A percentile compares a stretch with the other conserved stretches of the same genome.
Evolutionary conservation across 768 basidiomycete genomes (phyloP).

Genomic region (Mycena vulgaris): DNA sequence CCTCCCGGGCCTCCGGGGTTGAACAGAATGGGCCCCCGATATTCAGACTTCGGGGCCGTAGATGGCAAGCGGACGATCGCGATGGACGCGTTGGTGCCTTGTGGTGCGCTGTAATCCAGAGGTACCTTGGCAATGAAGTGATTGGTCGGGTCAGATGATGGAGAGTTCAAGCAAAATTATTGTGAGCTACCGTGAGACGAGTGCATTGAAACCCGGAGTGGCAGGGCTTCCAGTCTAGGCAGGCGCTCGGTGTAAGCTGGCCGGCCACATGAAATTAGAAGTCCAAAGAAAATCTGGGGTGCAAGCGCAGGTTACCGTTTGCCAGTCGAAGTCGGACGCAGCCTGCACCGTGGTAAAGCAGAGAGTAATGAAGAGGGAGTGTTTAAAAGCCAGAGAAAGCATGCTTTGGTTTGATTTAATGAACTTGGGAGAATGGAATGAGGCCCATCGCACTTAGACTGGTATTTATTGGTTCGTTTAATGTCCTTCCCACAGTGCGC

Average conservation of each 20-base stretch:
- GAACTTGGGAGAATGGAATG: too few species aligned
- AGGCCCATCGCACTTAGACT: too few species aligned
- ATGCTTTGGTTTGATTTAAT: too few species aligned
- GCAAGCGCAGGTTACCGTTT: too few species aligned
- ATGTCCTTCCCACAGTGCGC: too few species aligned
- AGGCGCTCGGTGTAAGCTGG: neutral
- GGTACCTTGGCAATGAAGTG: conserved; percentile 47
- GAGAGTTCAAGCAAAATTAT: too few species aligned
- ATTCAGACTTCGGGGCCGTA: conserved; percentile 31
- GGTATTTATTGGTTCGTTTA: too few species aligned
- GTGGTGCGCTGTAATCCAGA: conserved; percentile 46
- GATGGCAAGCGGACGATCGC: conserved; percentile 47
- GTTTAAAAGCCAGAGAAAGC: neutral
- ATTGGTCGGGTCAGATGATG: neutral
- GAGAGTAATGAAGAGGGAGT: neutral
- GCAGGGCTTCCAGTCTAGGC: conserved; percentile 16
- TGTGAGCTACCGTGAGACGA: conserved; percentile 19
- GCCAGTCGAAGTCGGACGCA: neutral
- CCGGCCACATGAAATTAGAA: too few species aligned
- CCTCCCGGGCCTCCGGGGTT: conserved; percentile 49
- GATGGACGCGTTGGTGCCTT: conserved; percentile 39
- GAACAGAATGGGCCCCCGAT: conserved; percentile 49
- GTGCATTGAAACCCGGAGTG: conserved; percentile 23
- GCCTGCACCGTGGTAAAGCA: neutral
- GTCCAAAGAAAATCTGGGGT: too few species aligned